Conservation (phyloP, 2,329 filamentous ascomycete species). For the Westerdykella aurantiaca region DNA sequence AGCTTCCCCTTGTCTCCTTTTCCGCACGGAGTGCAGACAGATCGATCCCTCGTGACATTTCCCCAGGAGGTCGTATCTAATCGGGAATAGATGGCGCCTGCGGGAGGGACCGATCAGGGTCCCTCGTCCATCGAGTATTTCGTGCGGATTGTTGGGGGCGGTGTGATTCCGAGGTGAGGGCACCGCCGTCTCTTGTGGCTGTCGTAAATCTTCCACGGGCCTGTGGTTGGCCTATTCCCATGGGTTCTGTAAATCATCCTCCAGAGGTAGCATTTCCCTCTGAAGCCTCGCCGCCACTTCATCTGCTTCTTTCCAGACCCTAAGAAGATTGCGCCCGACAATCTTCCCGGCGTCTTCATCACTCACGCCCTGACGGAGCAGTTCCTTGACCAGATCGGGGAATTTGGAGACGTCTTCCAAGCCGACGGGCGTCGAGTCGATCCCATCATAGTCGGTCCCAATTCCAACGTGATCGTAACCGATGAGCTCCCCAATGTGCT, state of each 20-base stretch:
- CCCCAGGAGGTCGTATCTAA: too few relatives aligned
- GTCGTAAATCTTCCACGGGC: too few relatives aligned
- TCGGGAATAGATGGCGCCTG: too few relatives aligned
- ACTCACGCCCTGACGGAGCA: slow-evolving; percentile 67
- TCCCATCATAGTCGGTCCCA: slow-evolving; percentile 83
- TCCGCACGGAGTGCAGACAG: too few relatives aligned
- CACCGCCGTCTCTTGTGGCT: too few relatives aligned
- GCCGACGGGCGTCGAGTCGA: slow-evolving; percentile 59
- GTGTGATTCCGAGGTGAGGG: too few relatives aligned
- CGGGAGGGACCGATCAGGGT: too few relatives aligned
- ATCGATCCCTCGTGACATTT: too few relatives aligned
- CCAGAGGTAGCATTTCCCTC: slow-evolving; percentile 36
- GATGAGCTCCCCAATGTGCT: slow-evolving; percentile 71
- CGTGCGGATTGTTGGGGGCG: too few relatives aligned
- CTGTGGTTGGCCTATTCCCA: slow-evolving; percentile 9
- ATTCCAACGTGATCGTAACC: slow-evolving; percentile 83
- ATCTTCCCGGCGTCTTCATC: slow-evolving; percentile 69
- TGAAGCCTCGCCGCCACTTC: slow-evolving; percentile 63
- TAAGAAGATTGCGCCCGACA: slow-evolving; percentile 71
- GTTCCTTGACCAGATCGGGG: slow-evolving; percentile 68
- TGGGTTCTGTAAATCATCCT: slow-evolving; percentile 37
- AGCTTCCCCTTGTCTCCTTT: too few relatives aligned
- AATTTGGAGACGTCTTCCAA: slow-evolving; percentile 82
- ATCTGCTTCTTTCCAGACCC: slow-evolving; percentile 80
- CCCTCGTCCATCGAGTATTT: too few relatives aligned